These are phyloP conservation scores for Ophiosphaerella korrae DNA, from an alignment of 2,329 filamentous ascomycete genomes.

Conservation along the genomic window DNA sequence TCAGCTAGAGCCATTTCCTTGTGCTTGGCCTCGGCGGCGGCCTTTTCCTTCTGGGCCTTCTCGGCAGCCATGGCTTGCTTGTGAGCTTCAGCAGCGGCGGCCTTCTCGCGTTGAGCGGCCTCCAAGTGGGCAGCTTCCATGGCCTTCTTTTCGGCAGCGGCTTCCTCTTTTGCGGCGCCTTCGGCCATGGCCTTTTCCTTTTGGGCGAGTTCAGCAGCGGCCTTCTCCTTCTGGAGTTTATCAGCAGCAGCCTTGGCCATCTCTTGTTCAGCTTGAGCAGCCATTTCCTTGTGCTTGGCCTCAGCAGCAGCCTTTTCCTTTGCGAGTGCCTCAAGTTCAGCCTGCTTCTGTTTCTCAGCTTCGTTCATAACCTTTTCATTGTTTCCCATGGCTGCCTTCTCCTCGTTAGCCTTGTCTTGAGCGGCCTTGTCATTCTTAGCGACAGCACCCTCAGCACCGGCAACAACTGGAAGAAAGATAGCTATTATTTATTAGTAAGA, in stretches of 20 bases:
- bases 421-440: background rate
- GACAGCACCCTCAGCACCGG: conserved; percentile 4
- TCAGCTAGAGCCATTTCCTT: background rate
- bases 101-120: background rate
- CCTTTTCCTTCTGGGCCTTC: background rate
- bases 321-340: background rate
- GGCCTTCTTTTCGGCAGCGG: background rate
- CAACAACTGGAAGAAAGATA: conserved; percentile 19
- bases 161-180: background rate
- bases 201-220: background rate
- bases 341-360: background rate
- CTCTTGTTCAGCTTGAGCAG: background rate
- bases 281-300: background rate
- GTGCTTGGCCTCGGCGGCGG: background rate
- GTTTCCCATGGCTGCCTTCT: too few relatives aligned
- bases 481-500: conserved; percentile 5
- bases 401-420: too few relatives aligned
- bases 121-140: background rate
- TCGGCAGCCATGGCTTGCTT: background rate
- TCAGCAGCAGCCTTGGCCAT: background rate
- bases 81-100: background rate
- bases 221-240: background rate
- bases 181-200: background rate
- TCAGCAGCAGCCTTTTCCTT: background rate
- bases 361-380: background rate